A percentile compares a stretch with the other conserved stretches of the same genome.
phyloP scores from a whole-genome alignment of 306 rosid genomes.

The Dryas drummondii region DNA sequence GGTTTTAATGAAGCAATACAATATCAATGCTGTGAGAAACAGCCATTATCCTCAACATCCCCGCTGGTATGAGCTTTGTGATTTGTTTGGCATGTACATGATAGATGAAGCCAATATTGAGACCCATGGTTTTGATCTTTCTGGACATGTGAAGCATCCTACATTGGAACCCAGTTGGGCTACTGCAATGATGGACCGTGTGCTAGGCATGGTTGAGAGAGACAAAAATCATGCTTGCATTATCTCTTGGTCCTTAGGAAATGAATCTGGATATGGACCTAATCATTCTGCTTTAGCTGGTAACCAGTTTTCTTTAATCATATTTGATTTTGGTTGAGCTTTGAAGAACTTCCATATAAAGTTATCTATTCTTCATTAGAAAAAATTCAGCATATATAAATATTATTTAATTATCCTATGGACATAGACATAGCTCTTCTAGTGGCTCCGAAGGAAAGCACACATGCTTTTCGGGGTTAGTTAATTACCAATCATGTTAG shows the following conservation, averaged over 20 bases:
- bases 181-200: conserved; percentile 92
- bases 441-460: too few relatives aligned
- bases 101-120: conserved; percentile 98
- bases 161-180: conserved; percentile 90
- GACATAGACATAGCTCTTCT: not conserved
- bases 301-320: conserved; percentile 24
- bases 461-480: not conserved
- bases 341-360: not conserved
- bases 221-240: conserved; percentile 94
- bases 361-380: not conserved
- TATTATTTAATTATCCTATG: not conserved
- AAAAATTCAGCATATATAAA: not conserved
- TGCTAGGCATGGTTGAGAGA: conserved; percentile 96
- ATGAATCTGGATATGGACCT: conserved; percentile 91
- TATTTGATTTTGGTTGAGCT: not conserved
- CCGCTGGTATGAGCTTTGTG: conserved; percentile 96
- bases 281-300: conserved; percentile 93
- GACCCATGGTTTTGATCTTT: conserved; percentile 80
- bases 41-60: conserved; percentile 99
- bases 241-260: conserved; percentile 87
- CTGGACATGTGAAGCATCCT: conserved; percentile 78
- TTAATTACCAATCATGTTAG: not conserved
- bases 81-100: conserved; percentile 94
- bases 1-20: conserved; percentile 85
- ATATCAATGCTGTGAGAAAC: conserved; percentile 93